These are phyloP conservation scores for Aspergillus baeticus DNA, from an alignment of 495 filamentous ascomycete genomes.

Conservation along the genomic window DNA sequence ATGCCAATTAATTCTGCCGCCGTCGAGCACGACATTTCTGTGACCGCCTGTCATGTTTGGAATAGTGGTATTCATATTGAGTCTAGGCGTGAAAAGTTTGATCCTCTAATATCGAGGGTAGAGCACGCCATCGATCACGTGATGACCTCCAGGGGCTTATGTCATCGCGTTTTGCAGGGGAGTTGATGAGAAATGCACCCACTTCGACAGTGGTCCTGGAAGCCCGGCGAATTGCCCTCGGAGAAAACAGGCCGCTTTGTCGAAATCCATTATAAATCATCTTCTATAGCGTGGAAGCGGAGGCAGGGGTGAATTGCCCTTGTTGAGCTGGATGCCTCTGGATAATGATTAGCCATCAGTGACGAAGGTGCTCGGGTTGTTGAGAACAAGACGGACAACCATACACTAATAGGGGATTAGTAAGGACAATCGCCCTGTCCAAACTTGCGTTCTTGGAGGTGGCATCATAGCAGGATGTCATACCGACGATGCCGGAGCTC, in stretches of 20 bases:
- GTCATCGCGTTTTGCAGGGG: conserved; percentile 6
- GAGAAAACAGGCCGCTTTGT: neutral
- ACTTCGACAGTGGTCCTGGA: conserved; percentile 13
- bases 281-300: neutral
- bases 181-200: conserved; percentile 32
- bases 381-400: neutral
- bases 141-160: conserved; percentile 2
- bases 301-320: neutral
- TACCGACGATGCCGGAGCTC: too few species aligned
- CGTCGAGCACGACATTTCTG: conserved; percentile 34
- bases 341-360: conserved; percentile 2
- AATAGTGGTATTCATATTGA: conserved; percentile 6
- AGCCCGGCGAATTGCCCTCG: conserved; percentile 11
- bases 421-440: neutral
- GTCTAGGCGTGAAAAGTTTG: conserved; percentile 22
- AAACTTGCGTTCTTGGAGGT: neutral
- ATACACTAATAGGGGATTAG: neutral
- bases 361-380: neutral
- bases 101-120: conserved; percentile 22
- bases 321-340: neutral
- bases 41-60: conserved; percentile 30
- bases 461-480: neutral
- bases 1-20: conserved; percentile 33
- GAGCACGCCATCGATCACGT: conserved; percentile 39
- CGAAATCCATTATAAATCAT: conserved; percentile 9